Evolutionary conservation across 116 monocot species (phyloP).

Genomic region (Cymodocea nodosa): DNA sequence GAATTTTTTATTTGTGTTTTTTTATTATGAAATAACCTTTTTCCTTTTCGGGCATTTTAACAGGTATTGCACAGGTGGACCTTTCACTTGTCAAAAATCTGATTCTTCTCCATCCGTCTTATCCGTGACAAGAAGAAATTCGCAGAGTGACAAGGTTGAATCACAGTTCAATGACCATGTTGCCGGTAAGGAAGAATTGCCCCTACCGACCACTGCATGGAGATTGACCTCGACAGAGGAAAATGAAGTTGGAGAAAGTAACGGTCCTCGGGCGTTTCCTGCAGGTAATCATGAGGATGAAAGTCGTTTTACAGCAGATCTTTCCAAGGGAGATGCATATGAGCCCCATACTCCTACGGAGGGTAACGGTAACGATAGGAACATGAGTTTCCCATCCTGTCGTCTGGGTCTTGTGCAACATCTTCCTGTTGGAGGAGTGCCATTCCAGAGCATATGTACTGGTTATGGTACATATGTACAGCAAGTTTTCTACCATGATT

Average conservation of each 20-base stretch:
- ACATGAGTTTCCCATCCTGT: conserved; percentile 8
- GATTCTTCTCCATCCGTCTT: conserved; percentile 16
- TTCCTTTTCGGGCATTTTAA: conserved; percentile 17
- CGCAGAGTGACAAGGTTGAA: conserved; percentile 12
- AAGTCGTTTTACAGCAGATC: background rate
- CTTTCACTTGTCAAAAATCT: conserved; percentile 12
- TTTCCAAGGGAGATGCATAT: conserved; percentile 8
- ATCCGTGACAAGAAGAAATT: conserved; percentile 12
- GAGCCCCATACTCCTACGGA: conserved; percentile 7
- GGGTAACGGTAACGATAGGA: conserved; percentile 2
- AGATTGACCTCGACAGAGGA: conserved; percentile 1
- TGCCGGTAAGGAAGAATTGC: conserved; percentile 9
- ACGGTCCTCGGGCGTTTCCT: conserved; percentile 8
- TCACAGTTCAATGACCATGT: background rate
- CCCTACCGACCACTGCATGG: conserved; percentile 4
- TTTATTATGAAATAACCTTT: background rate
- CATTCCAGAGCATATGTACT: conserved; percentile 37
- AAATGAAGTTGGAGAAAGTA: conserved; percentile 12
- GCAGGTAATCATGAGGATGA: conserved; percentile 14
- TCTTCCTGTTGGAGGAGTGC: conserved; percentile 37
- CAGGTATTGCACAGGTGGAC: conserved; percentile 16
- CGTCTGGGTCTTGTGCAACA: conserved; percentile 37
- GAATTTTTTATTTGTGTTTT: background rate
- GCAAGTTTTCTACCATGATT: conserved; percentile 30
- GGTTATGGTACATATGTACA: conserved; percentile 34